Evolutionary conservation across 2,329 filamentous ascomycete genomes (phyloP).

Genomic region (Grosmannia serpens): DNA sequence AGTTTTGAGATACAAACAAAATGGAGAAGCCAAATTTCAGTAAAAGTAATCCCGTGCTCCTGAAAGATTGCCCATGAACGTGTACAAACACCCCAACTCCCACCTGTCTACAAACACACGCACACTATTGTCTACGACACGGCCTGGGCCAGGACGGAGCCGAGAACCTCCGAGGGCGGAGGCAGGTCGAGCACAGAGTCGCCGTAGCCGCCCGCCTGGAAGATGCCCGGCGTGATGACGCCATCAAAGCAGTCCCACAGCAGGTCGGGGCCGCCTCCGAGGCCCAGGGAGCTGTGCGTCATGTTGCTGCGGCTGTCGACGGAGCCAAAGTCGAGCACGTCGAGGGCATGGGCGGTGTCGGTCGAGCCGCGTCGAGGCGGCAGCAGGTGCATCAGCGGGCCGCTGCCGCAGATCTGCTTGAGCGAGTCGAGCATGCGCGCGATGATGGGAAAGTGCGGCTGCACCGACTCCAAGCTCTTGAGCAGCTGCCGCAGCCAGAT

Average conservation of each 20-base stretch:
- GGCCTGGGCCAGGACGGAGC: not conserved
- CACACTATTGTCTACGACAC: not conserved
- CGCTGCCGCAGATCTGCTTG: slow-evolving; percentile 1
- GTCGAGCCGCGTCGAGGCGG: not conserved
- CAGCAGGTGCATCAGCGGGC: not conserved
- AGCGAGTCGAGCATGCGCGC: slow-evolving; percentile 6
- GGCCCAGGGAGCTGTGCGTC: not conserved
- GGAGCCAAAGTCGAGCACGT: not conserved
- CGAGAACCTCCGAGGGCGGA: not conserved
- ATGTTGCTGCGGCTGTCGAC: not conserved
- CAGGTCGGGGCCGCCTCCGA: not conserved
- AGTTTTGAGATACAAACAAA: no score
- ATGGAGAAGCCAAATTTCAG: no score
- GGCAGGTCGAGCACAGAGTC: slow-evolving; percentile 2
- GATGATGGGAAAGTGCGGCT: slow-evolving; percentile 6
- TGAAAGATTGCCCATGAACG: no score
- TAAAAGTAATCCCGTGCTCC: no score
- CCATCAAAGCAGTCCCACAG: slow-evolving; percentile 1
- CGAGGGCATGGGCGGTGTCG: not conserved
- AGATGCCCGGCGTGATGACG: not conserved
- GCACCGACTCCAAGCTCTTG: slow-evolving; percentile 1
- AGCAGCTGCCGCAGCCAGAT: slow-evolving; percentile 4
- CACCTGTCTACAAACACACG: not conserved
- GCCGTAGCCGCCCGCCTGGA: not conserved
- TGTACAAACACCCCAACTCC: not conserved